These are phyloP conservation scores for Allantophomopsis lycopodina DNA, from an alignment of 2,329 filamentous ascomycete genomes.

Conservation along the genomic window DNA sequence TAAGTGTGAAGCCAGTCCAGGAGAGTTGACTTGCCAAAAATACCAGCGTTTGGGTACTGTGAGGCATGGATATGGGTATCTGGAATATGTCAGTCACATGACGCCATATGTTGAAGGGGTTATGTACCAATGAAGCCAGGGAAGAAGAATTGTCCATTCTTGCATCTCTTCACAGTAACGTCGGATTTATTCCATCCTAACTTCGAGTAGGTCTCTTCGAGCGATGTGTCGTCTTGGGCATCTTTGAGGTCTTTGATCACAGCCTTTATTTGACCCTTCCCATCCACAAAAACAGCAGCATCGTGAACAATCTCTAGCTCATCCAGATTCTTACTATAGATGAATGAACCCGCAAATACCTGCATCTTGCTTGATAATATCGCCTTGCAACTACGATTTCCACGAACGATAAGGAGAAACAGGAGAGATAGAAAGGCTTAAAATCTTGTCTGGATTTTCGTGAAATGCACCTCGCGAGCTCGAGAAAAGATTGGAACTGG, in stretches of 20 bases:
- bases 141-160: conserved; percentile 60
- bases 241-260: conserved; percentile 9
- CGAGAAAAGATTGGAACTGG: too few relatives aligned
- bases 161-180: conserved; percentile 7
- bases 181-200: conserved; percentile 18
- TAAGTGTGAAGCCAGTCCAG: conserved; percentile 90
- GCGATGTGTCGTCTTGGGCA: conserved; percentile 15
- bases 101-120: too few relatives aligned
- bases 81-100: conserved; percentile 22
- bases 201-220: conserved; percentile 11
- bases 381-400: too few relatives aligned
- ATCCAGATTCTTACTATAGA: conserved; percentile 34
- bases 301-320: conserved; percentile 32
- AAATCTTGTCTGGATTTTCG: too few relatives aligned
- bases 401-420: too few relatives aligned
- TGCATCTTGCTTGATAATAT: conserved; percentile 5
- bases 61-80: conserved; percentile 94
- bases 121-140: conserved; percentile 64
- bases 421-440: too few relatives aligned
- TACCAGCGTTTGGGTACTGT: conserved; percentile 86
- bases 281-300: conserved; percentile 35
- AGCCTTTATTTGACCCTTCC: conserved; percentile 31
- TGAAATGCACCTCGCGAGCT: too few relatives aligned
- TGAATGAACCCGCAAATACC: conserved; percentile 47
- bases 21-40: conserved; percentile 87